These are phyloP conservation scores for Limtongia smithiae DNA, from an alignment of 805 yeast species.

Conservation along the genomic window DNA sequence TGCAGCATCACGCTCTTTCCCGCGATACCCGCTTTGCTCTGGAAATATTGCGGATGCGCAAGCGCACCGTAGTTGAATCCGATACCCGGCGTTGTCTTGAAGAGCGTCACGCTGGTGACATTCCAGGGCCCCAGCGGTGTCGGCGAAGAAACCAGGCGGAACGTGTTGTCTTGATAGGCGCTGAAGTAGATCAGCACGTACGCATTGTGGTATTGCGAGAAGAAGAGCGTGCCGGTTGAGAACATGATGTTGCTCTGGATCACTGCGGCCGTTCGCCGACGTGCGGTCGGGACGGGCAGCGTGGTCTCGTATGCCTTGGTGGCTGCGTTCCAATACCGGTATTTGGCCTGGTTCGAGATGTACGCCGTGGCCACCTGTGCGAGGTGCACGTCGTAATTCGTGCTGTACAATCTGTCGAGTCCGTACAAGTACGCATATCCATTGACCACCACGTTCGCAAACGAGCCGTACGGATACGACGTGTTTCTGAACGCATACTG, in stretches of 20 bases:
- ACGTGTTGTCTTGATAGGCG: conserved; percentile 10
- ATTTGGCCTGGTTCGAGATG: conserved; percentile 2
- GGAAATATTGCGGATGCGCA: conserved; percentile 9
- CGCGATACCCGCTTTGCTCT: not conserved
- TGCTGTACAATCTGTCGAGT: conserved; percentile 11
- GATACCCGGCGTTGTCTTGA: conserved; percentile 3
- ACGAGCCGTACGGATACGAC: conserved; percentile 20
- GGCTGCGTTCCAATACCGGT: conserved; percentile 16
- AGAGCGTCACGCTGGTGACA: not conserved
- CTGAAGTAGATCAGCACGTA: conserved; percentile 9
- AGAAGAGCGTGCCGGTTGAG: conserved; percentile 13
- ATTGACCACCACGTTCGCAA: conserved; percentile 24
- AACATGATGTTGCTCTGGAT: conserved; percentile 5
- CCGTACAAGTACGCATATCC: conserved; percentile 22
- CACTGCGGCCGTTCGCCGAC: conserved; percentile 8
- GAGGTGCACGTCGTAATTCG: conserved; percentile 25
- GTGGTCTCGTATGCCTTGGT: conserved; percentile 1
- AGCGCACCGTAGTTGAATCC: conserved; percentile 14
- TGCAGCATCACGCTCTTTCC: conserved; percentile 3
- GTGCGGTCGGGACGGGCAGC: conserved; percentile 9
- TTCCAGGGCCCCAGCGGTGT: conserved; percentile 14
- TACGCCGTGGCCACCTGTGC: conserved; percentile 14
- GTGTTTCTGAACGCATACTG: conserved; percentile 7
- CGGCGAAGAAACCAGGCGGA: conserved; percentile 1
- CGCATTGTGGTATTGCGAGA: conserved; percentile 11